These are phyloP conservation scores for Fusarium devonianum DNA, from an alignment of 2,329 filamentous ascomycete genomes.

Conservation along the genomic window DNA sequence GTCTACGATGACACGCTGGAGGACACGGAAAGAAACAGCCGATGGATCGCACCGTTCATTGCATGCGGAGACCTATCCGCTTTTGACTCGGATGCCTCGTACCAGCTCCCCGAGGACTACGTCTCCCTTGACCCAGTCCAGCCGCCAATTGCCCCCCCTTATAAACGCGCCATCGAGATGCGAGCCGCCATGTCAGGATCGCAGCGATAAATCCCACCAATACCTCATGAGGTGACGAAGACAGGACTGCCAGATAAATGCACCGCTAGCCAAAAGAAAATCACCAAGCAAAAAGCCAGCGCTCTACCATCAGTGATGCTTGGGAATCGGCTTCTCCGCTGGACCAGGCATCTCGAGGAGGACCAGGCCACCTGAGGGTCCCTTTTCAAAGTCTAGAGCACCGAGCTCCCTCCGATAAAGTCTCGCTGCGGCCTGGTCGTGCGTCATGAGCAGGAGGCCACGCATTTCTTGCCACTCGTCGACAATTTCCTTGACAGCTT, in stretches of 20 bases:
- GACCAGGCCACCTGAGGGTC: slow-evolving; percentile 49
- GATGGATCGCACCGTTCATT: slow-evolving; percentile 95
- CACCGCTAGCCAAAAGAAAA: slow-evolving; percentile 29
- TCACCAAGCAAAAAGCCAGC: slow-evolving; percentile 18
- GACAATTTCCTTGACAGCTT: slow-evolving; percentile 64
- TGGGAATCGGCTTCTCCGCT: slow-evolving; percentile 46
- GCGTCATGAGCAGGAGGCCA: slow-evolving; percentile 63
- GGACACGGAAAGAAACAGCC: slow-evolving; percentile 50
- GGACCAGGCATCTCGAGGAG: slow-evolving; percentile 53
- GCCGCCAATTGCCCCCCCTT: slow-evolving; percentile 93
- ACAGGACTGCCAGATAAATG: slow-evolving; percentile 24
- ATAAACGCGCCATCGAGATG: slow-evolving; percentile 88
- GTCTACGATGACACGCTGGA: slow-evolving; percentile 54
- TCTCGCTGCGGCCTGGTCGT: slow-evolving; percentile 48
- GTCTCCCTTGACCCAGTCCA: slow-evolving; percentile 91
- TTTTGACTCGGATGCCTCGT: slow-evolving; percentile 95
- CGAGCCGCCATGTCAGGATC: slow-evolving; percentile 47
- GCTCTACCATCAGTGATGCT: slow-evolving; percentile 38
- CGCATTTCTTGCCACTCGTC: slow-evolving; percentile 66
- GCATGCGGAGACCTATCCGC: slow-evolving; percentile 96
- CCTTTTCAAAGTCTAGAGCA: slow-evolving; percentile 54
- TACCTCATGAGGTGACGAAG: background rate
- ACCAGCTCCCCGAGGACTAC: slow-evolving; percentile 84
- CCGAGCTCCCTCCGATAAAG: slow-evolving; percentile 59
- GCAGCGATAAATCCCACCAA: slow-evolving; percentile 22